A percentile compares a stretch with the other conserved stretches of the same genome.
phyloP scores from a whole-genome alignment of 257 asterid species.

The Nicotiana obtusifolia region DNA sequence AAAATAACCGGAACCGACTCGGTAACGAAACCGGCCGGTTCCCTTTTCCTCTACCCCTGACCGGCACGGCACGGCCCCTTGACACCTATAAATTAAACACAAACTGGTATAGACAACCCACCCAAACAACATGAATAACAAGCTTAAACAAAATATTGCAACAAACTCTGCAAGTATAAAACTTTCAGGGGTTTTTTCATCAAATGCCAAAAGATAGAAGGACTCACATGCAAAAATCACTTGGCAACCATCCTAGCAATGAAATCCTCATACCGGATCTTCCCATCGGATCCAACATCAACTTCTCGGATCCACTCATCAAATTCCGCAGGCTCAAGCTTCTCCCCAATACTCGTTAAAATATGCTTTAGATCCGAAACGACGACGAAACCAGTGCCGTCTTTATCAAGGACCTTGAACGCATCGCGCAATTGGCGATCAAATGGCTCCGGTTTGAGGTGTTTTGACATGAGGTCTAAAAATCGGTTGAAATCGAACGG shows the following conservation, averaged over 20 bases:
- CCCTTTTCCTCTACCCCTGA: too few relatives aligned
- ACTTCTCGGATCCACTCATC: constrained; percentile 98
- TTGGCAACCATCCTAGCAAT: constrained; percentile 86
- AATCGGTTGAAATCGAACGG: constrained; percentile 56
- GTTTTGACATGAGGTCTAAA: constrained; percentile 56
- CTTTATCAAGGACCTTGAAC: constrained; percentile 85
- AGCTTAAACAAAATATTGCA: background rate
- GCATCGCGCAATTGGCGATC: constrained; percentile 91
- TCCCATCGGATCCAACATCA: constrained; percentile 83
- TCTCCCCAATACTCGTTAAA: constrained; percentile 79
- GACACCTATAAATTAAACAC: too few relatives aligned
- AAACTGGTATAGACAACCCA: background rate
- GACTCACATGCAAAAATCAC: constrained; percentile 25
- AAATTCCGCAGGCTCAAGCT: constrained; percentile 78
- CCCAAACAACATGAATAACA: background rate
- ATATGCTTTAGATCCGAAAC: constrained; percentile 89
- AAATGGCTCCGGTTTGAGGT: constrained; percentile 70
- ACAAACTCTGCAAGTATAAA: background rate
- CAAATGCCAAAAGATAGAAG: too few relatives aligned
- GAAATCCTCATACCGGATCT: constrained; percentile 82
- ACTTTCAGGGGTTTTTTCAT: background rate
- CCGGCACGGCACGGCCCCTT: too few relatives aligned
- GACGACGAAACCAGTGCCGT: constrained; percentile 59
- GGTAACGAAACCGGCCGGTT: too few relatives aligned
- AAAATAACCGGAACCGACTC: too few relatives aligned